Evolutionary conservation across 2,329 filamentous ascomycete species (phyloP).

Genomic region (Aspergillus sojae): DNA sequence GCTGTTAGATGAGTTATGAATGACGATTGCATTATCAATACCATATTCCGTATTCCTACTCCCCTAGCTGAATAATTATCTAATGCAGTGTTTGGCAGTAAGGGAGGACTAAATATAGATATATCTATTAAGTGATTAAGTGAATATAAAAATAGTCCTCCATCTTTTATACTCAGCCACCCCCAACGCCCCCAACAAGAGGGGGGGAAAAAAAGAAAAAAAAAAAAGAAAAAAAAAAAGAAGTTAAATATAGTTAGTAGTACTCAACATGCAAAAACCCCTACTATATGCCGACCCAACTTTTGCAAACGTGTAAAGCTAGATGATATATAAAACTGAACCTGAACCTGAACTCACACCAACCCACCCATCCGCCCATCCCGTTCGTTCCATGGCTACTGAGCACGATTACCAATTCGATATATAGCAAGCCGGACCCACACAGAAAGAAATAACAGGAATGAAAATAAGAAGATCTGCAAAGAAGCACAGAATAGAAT

Average conservation of each 20-base stretch:
- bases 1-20: slow-evolving; percentile 21
- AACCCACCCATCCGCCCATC: background rate
- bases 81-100: background rate
- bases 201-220: background rate
- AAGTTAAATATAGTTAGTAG: background rate
- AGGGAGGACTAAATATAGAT: background rate
- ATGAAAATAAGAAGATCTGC: background rate
- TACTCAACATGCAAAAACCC: background rate
- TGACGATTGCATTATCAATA: slow-evolving; percentile 7
- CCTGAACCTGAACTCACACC: background rate
- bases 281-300: background rate
- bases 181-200: background rate
- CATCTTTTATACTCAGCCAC: background rate
- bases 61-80: too few species aligned
- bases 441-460: background rate
- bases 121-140: too few species aligned
- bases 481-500: background rate
- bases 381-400: background rate
- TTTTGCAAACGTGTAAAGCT: background rate
- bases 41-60: too few species aligned
- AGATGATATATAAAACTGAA: background rate
- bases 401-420: background rate
- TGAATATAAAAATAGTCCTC: background rate
- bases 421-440: background rate
- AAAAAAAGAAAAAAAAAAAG: background rate